Base-by-base conservation (phyloP, 202 grass and related monocot genomes). In the Brachypodium distachyon region DNA sequence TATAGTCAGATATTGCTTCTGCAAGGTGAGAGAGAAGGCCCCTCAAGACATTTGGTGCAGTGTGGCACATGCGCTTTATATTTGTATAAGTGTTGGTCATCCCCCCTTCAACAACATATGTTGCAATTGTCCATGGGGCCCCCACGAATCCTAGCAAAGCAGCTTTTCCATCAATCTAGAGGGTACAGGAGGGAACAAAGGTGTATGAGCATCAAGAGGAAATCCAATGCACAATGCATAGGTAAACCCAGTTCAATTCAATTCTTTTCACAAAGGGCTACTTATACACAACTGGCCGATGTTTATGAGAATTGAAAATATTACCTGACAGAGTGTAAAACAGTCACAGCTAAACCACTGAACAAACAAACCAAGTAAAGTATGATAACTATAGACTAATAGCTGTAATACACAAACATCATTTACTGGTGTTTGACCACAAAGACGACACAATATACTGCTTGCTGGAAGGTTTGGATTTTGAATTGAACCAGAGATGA, bases 61-160 rank as follows among this genome's bases (percentile, higher is more conserved):
- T 94, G 79, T 97, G 78, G 36, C 91, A 97, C 95, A 97, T 97
- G 77, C 89, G 67, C 86, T 94, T 97, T 84, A 97, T 92, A 68
- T 86, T 90, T 78, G 87, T 86, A 50, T 97, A 97, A 48, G 91
- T 97, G 47, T 87, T 93, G 23, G 91, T 97, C 65, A 86, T 84
- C 22, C 91, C 89, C 6, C 91, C 95, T 92, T 97, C 95, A 41
- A 97, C 82, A 84, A 94, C 86, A 69, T 97, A 97, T 76, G 95
- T 97, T 80, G 90, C 95, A 80, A 98, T 94, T 74, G 95, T 98
- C 95, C 95, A 98, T 83, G 95, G 95, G 19, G 80, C 95, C 23
- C 94, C 95, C 34, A 98, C 95, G 82, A 98, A 98, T 85, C 95
- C 95, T 85, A 98, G 84, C 67, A 98, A 87, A 65, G 95, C 90